Percentiles rank a stretch among this genome's conserved stretches.
Evolutionary conservation across 2,329 filamentous ascomycete species (phyloP).

Genomic region (Trichophyton equinum): DNA sequence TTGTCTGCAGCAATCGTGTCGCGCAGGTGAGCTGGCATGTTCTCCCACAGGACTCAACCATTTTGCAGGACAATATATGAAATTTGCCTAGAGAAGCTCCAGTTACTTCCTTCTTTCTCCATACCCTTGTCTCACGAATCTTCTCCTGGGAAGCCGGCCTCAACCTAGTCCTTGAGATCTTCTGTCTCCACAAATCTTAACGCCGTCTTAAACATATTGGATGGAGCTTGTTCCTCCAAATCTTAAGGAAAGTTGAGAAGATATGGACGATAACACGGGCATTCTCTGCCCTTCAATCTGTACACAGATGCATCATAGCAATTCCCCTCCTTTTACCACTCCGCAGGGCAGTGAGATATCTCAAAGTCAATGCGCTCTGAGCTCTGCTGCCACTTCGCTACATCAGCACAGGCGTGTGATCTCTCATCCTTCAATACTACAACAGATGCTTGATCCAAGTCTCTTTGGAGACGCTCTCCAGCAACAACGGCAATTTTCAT

Average conservation of each 20-base stretch:
- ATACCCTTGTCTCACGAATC: constrained; percentile 17
- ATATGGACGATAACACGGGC: constrained; percentile 1
- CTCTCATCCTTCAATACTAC: background rate
- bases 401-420: background rate
- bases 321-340: background rate
- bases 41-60: constrained; percentile 8
- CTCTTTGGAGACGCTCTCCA: background rate
- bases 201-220: constrained; percentile 10
- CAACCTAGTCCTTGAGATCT: constrained; percentile 1
- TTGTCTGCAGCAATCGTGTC: constrained; percentile 20
- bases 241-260: constrained; percentile 1
- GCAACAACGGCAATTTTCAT: background rate
- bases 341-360: background rate
- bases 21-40: constrained; percentile 18
- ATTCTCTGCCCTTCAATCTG: constrained; percentile 1
- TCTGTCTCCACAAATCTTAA: constrained; percentile 11
- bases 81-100: constrained; percentile 10
- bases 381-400: background rate
- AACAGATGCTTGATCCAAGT: background rate
- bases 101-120: constrained; percentile 9
- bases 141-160: constrained; percentile 11
- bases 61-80: constrained; percentile 8
- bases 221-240: constrained; percentile 6
- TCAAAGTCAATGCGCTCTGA: background rate
- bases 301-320: constrained; percentile 1